Evolutionary conservation across 1,284 basidiomycete species (phyloP).

Genomic region (Cutaneotrichosporon arboriforme): DNA sequence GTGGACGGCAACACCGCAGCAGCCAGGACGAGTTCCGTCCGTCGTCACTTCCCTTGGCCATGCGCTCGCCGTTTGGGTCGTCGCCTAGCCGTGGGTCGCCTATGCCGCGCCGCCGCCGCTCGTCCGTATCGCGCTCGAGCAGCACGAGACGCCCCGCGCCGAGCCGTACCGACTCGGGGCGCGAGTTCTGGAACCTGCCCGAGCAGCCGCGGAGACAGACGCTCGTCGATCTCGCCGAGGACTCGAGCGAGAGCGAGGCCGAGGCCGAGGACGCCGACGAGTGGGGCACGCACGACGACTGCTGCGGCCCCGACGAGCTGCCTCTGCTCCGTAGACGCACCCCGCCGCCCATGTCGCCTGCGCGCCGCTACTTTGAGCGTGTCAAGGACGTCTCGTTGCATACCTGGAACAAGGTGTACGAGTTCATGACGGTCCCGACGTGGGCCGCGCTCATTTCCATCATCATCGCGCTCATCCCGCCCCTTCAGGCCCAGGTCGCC

Average conservation of each 20-base stretch:
- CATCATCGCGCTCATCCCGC: conserved; percentile 70
- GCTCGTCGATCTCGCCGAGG: conserved; percentile 28
- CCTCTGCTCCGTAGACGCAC: conserved; percentile 9
- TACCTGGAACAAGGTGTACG: conserved; percentile 52
- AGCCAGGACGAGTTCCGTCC: conserved; percentile 10
- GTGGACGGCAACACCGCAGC: neutral
- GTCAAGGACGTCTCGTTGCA: conserved; percentile 40
- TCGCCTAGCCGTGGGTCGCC: conserved; percentile 18
- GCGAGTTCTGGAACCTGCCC: conserved; percentile 48
- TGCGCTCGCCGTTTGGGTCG: conserved; percentile 12
- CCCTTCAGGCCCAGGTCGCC: conserved; percentile 65
- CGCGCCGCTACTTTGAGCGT: neutral
- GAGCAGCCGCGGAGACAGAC: conserved; percentile 28
- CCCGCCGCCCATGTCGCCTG: neutral
- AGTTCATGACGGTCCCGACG: conserved; percentile 83
- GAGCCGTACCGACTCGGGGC: conserved; percentile 39
- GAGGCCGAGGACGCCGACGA: conserved; percentile 45
- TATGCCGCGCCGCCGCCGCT: neutral
- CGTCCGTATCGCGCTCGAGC: neutral
- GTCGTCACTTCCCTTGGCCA: conserved; percentile 37
- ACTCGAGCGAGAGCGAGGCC: conserved; percentile 32
- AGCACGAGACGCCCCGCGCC: conserved; percentile 10
- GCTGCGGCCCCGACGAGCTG: conserved; percentile 7
- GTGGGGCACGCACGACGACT: conserved; percentile 26
- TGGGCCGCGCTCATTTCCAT: conserved; percentile 74